A percentile compares a stretch with the other conserved stretches of the same genome.
Conservation (phyloP, 2,329 filamentous ascomycete genomes). For the Pseudomassariella vexata region DNA sequence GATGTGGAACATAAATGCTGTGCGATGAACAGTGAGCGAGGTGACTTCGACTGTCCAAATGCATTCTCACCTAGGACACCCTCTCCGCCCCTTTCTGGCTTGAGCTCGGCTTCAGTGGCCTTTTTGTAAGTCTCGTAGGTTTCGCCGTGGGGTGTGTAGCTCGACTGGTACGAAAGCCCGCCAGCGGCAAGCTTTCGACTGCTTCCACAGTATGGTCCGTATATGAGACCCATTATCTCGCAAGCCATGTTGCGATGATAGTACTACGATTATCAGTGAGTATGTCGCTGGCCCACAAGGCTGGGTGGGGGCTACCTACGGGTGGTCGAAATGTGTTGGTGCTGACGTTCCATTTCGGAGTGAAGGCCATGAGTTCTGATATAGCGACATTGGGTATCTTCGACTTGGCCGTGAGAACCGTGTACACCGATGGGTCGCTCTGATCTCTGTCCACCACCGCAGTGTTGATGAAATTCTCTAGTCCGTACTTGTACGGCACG, state of each 20-base stretch:
- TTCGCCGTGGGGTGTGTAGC: conserved; percentile 23
- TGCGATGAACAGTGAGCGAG: not conserved
- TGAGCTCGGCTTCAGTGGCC: conserved; percentile 14
- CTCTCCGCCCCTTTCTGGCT: conserved; percentile 14
- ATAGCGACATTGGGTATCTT: conserved; percentile 45
- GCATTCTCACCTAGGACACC: conserved; percentile 16
- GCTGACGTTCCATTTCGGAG: conserved; percentile 55
- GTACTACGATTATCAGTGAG: conserved; percentile 28
- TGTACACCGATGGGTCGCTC: conserved; percentile 57
- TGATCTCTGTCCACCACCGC: conserved; percentile 55
- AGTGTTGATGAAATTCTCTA: conserved; percentile 49
- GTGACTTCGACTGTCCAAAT: no score
- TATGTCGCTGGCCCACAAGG: not conserved
- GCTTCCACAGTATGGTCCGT: conserved; percentile 21
- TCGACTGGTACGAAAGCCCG: conserved; percentile 22
- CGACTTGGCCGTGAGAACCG: conserved; percentile 53
- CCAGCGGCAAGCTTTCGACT: conserved; percentile 20
- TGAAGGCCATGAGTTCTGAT: conserved; percentile 59
- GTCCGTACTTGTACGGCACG: conserved; percentile 41
- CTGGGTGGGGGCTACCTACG: conserved; percentile 6
- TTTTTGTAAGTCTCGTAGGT: conserved; percentile 17
- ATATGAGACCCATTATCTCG: conserved; percentile 42
- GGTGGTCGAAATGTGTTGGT: conserved; percentile 52
- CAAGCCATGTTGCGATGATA: conserved; percentile 52
- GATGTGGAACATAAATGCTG: conserved; percentile 21